Evolutionary conservation across 2,329 filamentous ascomycete genomes (phyloP), one percentile per base, ranked within the genome.

Genomic region (Dactylellina haptotyla): DNA sequence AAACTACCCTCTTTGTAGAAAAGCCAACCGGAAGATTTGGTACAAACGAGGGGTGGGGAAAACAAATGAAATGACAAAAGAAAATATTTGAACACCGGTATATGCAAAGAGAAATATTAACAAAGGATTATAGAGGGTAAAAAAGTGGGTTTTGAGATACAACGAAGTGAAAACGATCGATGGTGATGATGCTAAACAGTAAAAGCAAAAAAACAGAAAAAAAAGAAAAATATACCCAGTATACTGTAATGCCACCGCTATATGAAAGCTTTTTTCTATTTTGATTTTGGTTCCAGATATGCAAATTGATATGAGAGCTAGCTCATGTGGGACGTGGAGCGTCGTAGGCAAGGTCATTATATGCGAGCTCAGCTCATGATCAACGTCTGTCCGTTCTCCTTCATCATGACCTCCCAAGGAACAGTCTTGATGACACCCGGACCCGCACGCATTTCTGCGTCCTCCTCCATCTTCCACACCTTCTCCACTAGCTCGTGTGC

Each of bases 281-380:
- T 46, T 34, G 6, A 14, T 6, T 6, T 34, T 6, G 32, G 14
- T 34, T 34, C 14, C 32, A 6, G 28, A 23, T 50, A 50, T 50
- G 45, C 45, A 37, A n/a, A n/a, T n/a, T n/a, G 28, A 50, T 25
- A 34, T 59, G 41, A 39, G 28, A 16, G 28, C 30, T 37, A 41
- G 26, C 58, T 41, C 37, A 63, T 62, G 41, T 28, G 37, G 54
- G 58, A 43, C 66, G 58, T 71, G 59, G n/a, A 71, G 51, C 58
- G 54, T 72, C 67, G 59, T 72, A 48, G 23, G 43, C 18, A 32
- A 39, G 18, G 53, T 71, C 50, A 56, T 56, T 61, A 62, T 39
- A 67, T n/a, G n/a, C 48, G 65, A 70, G 57, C 72, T 75, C 53
- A 75, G 61, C 66, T 73, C 73, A 75, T 75, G 56, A 75, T 75